Evolutionary conservation across 2,329 filamentous ascomycete species (phyloP).

Genomic region (Scleromitrula shiraiana): DNA sequence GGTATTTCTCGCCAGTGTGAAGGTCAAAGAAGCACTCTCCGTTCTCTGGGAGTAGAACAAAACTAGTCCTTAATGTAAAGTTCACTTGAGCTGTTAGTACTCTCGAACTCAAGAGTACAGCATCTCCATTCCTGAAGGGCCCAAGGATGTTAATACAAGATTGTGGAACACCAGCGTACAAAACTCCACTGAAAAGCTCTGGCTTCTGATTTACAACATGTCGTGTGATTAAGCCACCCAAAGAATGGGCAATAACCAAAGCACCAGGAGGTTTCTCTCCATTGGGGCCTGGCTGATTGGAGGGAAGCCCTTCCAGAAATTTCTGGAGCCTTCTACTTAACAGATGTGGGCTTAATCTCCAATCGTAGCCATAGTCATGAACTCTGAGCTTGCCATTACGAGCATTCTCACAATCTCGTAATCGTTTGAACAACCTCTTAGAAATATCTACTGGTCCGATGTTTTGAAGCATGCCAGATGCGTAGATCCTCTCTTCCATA

Average conservation of each 20-base stretch:
- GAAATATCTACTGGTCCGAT: slow-evolving; percentile 90
- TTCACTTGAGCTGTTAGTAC: slow-evolving; percentile 89
- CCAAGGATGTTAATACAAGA: slow-evolving; percentile 88
- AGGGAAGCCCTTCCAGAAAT: slow-evolving; percentile 67
- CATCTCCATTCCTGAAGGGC: slow-evolving; percentile 84
- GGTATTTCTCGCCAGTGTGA: slow-evolving; percentile 69
- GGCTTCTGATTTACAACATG: slow-evolving; percentile 81
- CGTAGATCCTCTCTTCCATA: slow-evolving; percentile 76
- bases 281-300: slow-evolving; percentile 47
- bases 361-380: slow-evolving; percentile 92
- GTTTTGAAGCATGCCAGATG: slow-evolving; percentile 82
- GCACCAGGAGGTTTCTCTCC: slow-evolving; percentile 56
- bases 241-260: slow-evolving; percentile 74
- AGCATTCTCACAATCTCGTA: slow-evolving; percentile 67
- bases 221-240: slow-evolving; percentile 80
- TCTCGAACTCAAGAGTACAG: slow-evolving; percentile 80
- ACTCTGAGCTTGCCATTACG: slow-evolving; percentile 64
- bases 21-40: slow-evolving; percentile 78
- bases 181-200: slow-evolving; percentile 75
- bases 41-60: slow-evolving; percentile 75
- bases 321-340: slow-evolving; percentile 63
- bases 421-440: slow-evolving; percentile 68
- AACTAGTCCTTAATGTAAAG: slow-evolving; percentile 83
- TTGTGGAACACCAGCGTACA: slow-evolving; percentile 80
- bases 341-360: slow-evolving; percentile 75